Conservation (phyloP, 306 rosid genomes). For the Quercus bicolor region DNA sequence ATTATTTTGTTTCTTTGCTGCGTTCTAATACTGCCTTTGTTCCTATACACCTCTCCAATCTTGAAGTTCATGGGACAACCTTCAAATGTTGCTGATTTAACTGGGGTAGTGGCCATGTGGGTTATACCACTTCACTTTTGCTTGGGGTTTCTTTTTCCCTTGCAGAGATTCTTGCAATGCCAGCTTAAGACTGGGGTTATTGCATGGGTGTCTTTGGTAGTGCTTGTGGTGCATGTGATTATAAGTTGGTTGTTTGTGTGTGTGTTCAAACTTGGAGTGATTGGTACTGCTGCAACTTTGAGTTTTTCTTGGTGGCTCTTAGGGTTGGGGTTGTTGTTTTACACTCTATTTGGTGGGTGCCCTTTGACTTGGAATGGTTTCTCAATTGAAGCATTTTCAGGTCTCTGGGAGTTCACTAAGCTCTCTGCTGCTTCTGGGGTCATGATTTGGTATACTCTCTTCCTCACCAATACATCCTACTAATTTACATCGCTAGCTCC, state of each 20-base stretch:
- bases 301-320: constrained; percentile 69
- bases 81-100: constrained; percentile 7
- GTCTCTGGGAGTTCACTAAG: constrained; percentile 68
- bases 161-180: constrained; percentile 59
- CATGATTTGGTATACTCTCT: constrained; percentile 66
- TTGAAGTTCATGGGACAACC: constrained; percentile 15
- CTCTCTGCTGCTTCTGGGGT: constrained; percentile 78
- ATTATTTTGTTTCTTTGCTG: constrained; percentile 55
- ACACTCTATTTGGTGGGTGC: constrained; percentile 58
- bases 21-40: constrained; percentile 47
- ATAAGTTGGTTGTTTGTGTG: constrained; percentile 65
- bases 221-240: constrained; percentile 38
- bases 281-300: constrained; percentile 51
- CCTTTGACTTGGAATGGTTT: constrained; percentile 71
- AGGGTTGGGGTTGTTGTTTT: constrained; percentile 38
- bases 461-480: background rate
- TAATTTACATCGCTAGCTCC: background rate
- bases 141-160: constrained; percentile 63
- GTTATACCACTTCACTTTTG: constrained; percentile 61
- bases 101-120: constrained; percentile 31
- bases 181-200: constrained; percentile 51
- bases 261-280: constrained; percentile 48
- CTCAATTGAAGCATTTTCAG: constrained; percentile 69
- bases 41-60: constrained; percentile 7
- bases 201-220: constrained; percentile 44